These are phyloP conservation scores for Neurospora tetrasperma DNA, from an alignment of 495 filamentous ascomycete genomes.

Conservation along the genomic window DNA sequence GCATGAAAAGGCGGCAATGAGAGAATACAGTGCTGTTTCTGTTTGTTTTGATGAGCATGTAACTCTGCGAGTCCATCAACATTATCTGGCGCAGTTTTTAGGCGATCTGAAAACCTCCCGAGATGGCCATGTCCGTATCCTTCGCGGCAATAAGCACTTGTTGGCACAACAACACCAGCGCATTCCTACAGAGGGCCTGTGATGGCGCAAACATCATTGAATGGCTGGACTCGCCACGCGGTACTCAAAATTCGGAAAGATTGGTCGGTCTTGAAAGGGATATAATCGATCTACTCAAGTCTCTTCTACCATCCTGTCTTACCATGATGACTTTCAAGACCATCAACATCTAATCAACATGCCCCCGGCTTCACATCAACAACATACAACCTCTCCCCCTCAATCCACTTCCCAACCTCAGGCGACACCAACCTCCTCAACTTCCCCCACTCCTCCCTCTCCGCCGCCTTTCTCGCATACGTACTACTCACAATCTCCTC, in stretches of 20 bases:
- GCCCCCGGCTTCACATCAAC: slow-evolving; percentile 19
- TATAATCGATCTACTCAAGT: neutral
- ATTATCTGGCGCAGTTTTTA: neutral
- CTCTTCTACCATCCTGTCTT: neutral
- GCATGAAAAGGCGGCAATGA: neutral
- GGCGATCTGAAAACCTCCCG: neutral
- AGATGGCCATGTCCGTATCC: neutral
- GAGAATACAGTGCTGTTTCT: neutral
- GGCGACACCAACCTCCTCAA: slow-evolving; percentile 55
- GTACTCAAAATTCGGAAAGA: fast-evolving
- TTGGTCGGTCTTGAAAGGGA: neutral
- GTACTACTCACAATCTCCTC: slow-evolving; percentile 67
- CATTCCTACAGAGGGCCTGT: neutral
- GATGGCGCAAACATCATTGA: neutral
- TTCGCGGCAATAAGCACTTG: neutral
- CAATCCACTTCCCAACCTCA: slow-evolving; percentile 51
- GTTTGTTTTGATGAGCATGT: neutral
- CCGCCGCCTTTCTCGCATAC: slow-evolving; percentile 55
- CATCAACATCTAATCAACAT: slow-evolving; percentile 24
- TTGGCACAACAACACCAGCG: neutral
- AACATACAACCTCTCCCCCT: slow-evolving; percentile 41
- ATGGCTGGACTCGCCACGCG: neutral
- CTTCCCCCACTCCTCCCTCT: slow-evolving; percentile 38
- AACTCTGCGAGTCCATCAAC: neutral
- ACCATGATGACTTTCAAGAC: neutral